These are phyloP conservation scores for Kuraishia hungarica DNA, from an alignment of 805 yeast genomes.

Conservation along the genomic window DNA sequence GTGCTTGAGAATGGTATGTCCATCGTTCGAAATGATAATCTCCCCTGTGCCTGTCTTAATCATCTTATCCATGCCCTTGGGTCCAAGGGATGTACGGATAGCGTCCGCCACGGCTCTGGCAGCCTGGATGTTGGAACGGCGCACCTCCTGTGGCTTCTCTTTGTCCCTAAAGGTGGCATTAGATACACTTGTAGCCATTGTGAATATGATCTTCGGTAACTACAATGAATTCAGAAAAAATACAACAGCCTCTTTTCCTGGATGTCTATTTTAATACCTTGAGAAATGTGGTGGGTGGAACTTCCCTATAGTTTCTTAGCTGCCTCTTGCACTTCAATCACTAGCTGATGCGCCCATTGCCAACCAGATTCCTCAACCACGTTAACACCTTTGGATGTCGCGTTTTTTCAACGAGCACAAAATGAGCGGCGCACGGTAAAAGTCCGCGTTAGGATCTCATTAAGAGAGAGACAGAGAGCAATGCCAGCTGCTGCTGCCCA, in stretches of 20 bases:
- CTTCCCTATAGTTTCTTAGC: too few species aligned
- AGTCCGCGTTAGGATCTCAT: neutral
- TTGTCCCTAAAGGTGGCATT: slow-evolving; percentile 88
- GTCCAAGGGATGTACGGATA: slow-evolving; percentile 91
- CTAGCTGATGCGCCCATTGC: neutral
- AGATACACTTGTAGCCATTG: slow-evolving; percentile 26
- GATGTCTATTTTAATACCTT: too few species aligned
- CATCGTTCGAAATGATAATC: slow-evolving; percentile 93
- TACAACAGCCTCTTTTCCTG: too few species aligned
- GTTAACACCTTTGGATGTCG: neutral
- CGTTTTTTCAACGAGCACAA: neutral
- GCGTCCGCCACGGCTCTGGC: slow-evolving; percentile 96
- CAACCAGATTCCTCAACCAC: neutral
- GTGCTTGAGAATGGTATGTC: slow-evolving; percentile 92
- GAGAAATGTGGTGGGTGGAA: too few species aligned
- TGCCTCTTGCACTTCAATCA: too few species aligned
- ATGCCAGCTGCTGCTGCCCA: neutral
- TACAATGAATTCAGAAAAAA: neutral
- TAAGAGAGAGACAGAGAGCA: neutral
- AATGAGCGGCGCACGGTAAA: neutral
- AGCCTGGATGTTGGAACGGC: slow-evolving; percentile 80
- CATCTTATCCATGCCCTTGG: slow-evolving; percentile 99
- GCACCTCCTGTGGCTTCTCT: slow-evolving; percentile 92
- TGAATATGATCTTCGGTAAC: slow-evolving; percentile 6
- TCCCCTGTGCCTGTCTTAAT: slow-evolving; percentile 89